Evolutionary conservation across 345 rosid species (phyloP).

Genomic region (Aquilaria sinensis): DNA sequence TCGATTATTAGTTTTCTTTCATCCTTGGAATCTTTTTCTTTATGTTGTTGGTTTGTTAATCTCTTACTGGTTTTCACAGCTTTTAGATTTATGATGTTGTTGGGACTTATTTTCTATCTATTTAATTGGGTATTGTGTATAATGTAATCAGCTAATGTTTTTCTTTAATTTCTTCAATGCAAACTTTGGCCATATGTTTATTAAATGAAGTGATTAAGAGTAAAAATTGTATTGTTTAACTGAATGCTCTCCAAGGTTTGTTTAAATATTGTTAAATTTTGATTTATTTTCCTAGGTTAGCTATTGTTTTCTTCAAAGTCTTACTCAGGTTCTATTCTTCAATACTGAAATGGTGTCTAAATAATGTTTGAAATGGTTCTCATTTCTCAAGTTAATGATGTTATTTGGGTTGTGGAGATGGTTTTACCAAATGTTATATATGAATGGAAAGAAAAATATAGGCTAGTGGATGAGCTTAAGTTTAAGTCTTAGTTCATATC

Average conservation of each 20-base stretch:
- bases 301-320: conserved; percentile 7
- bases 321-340: background rate
- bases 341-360: background rate
- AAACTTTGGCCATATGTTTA: conserved; percentile 63
- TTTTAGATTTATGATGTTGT: too few relatives aligned
- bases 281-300: conserved; percentile 8
- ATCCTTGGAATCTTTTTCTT: too few relatives aligned
- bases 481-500: conserved; percentile 50
- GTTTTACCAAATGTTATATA: conserved; percentile 42
- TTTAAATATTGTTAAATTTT: conserved; percentile 8
- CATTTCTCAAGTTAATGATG: conserved; percentile 66
- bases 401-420: conserved; percentile 73
- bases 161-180: conserved; percentile 18
- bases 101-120: background rate
- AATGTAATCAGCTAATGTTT: background rate
- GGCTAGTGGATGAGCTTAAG: conserved; percentile 48
- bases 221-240: conserved; percentile 60
- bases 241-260: conserved; percentile 76
- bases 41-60: too few relatives aligned
- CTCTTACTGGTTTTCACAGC: too few relatives aligned
- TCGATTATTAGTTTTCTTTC: too few relatives aligned
- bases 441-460: conserved; percentile 61
- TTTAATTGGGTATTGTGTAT: background rate
- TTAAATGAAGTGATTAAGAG: conserved; percentile 70
- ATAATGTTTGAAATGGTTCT: background rate